Conservation (phyloP, 805 yeast genomes). For the Saccharomycopsis microspora region DNA sequence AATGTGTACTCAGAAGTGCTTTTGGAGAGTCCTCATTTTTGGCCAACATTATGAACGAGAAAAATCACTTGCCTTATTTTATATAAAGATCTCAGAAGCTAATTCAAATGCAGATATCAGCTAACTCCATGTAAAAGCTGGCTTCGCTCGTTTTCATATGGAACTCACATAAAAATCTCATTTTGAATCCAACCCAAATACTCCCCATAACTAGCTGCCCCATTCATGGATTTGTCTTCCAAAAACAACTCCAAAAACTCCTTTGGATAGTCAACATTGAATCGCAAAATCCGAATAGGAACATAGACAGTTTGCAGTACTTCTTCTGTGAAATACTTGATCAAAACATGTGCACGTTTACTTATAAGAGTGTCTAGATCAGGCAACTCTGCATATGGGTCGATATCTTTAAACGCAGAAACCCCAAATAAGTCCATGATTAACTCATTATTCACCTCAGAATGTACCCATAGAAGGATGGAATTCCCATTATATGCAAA, state of each 20-base stretch:
- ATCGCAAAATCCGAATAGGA: conserved; percentile 51
- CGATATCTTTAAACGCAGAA: conserved; percentile 22
- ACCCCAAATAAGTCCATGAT: conserved; percentile 69
- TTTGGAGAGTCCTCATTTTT: too few relatives aligned
- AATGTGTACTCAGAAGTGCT: too few relatives aligned
- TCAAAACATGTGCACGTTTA: conserved; percentile 50
- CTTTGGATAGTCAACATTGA: conserved; percentile 45
- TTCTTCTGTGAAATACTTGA: conserved; percentile 39
- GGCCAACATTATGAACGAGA: too few relatives aligned
- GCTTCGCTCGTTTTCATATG: too few relatives aligned
- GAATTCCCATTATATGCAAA: conserved; percentile 58
- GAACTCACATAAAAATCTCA: conserved; percentile 17
- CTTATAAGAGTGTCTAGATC: conserved; percentile 59
- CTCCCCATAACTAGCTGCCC: conserved; percentile 49
- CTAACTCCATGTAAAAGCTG: too few relatives aligned
- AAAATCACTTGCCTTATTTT: too few relatives aligned
- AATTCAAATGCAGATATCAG: too few relatives aligned
- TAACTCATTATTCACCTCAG: conserved; percentile 52
- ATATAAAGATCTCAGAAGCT: too few relatives aligned
- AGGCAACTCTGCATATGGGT: conserved; percentile 45
- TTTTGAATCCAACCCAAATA: conserved; percentile 61
- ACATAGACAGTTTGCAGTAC: conserved; percentile 26
- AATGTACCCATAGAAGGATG: conserved; percentile 57
- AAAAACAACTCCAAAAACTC: conserved; percentile 50
- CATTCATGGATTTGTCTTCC: conserved; percentile 58